Conservation (phyloP, 306 rosid species). For the Rubus idaeus region DNA sequence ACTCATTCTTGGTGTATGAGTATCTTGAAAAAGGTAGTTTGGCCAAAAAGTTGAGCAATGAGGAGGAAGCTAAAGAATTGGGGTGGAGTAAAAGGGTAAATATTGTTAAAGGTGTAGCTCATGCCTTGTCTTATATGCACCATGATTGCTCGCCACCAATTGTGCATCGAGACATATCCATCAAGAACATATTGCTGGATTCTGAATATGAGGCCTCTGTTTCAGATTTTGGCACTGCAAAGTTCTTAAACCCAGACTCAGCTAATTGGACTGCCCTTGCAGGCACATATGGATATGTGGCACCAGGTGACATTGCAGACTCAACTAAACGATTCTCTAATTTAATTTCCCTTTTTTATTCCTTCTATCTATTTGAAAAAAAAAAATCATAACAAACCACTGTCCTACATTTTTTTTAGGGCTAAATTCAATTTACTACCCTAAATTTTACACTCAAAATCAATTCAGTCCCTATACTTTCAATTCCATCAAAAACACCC, state of each 20-base stretch:
- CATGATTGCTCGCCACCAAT: constrained; percentile 5
- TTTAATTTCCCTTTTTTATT: too few relatives aligned
- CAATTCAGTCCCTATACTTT: too few relatives aligned
- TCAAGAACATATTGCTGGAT: constrained; percentile 16
- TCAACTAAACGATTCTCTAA: background rate
- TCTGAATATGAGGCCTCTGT: constrained; percentile 9
- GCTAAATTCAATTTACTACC: too few relatives aligned
- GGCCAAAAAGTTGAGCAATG: background rate
- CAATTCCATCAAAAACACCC: too few relatives aligned
- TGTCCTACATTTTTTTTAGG: too few relatives aligned
- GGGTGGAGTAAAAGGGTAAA: background rate
- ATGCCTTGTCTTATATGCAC: background rate
- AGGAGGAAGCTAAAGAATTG: background rate
- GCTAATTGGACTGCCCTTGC: background rate
- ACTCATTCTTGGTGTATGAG: background rate
- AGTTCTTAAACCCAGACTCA: background rate
- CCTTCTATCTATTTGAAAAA: too few relatives aligned
- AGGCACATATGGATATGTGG: constrained; percentile 18
- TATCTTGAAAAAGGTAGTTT: background rate
- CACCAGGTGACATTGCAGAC: constrained; percentile 17
- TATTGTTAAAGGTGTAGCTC: background rate
- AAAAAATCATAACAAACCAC: too few relatives aligned
- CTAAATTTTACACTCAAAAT: too few relatives aligned
- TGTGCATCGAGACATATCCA: constrained; percentile 14
- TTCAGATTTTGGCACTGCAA: constrained; percentile 3